These are phyloP conservation scores for Antarctomyces pellizariae DNA, from an alignment of 495 filamentous ascomycete genomes.

Conservation along the genomic window DNA sequence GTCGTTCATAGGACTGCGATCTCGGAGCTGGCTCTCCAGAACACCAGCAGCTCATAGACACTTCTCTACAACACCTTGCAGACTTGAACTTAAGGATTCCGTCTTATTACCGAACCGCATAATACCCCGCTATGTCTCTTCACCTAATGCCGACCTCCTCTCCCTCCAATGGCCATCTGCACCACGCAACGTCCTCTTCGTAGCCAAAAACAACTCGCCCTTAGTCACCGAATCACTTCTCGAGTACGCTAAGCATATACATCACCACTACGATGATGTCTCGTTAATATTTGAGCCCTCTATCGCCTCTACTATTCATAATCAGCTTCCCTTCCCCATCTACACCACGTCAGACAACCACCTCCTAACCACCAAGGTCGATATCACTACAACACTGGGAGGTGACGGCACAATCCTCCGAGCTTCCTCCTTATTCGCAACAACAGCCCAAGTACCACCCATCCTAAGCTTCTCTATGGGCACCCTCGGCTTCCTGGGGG, in stretches of 20 bases:
- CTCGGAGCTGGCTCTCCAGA: too few relatives aligned
- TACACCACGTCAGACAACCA: constrained; percentile 29
- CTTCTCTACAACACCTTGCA: too few relatives aligned
- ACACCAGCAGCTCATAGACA: too few relatives aligned
- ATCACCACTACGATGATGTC: constrained; percentile 53
- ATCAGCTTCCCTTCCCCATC: constrained; percentile 52
- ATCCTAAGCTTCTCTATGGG: constrained; percentile 96
- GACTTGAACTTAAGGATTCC: too few relatives aligned
- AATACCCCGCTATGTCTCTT: constrained; percentile 11
- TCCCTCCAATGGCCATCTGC: constrained; percentile 74
- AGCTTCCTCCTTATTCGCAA: constrained; percentile 75
- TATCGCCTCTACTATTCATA: constrained; percentile 48
- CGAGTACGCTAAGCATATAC: constrained; percentile 63
- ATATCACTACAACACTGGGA: constrained; percentile 70
- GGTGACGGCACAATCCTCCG: constrained; percentile 91
- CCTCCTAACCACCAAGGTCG: constrained; percentile 38
- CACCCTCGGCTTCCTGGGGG: constrained; percentile 78
- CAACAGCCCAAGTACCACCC: constrained; percentile 59
- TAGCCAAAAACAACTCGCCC: constrained; percentile 61
- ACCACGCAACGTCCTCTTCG: constrained; percentile 71
- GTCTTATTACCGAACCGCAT: constrained; percentile 11
- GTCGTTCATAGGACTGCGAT: too few relatives aligned
- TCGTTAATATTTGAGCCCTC: constrained; percentile 64
- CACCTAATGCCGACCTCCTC: too few relatives aligned
- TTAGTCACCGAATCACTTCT: constrained; percentile 47